Conservation (phyloP, 768 basidiomycete species). For the Terana coerulea region DNA sequence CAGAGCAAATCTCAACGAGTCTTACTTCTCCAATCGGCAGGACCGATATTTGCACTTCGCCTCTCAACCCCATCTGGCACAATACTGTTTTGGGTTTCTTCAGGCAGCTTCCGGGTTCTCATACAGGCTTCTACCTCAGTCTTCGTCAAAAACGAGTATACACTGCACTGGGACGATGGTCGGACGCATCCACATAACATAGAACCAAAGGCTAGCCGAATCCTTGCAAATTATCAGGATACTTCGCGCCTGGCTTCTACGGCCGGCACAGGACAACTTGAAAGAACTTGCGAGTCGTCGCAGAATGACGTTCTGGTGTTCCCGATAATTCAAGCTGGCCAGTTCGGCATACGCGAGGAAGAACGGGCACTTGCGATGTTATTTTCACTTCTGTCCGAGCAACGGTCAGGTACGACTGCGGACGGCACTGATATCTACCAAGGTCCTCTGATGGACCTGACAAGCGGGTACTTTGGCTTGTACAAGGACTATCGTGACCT, state of each 20-base stretch:
- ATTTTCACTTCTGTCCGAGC: slow-evolving; percentile 45
- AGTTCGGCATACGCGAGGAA: slow-evolving; percentile 84
- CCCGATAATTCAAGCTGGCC: slow-evolving; percentile 88
- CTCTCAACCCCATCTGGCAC: slow-evolving; percentile 56
- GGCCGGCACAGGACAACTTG: background rate
- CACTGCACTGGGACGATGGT: slow-evolving; percentile 64
- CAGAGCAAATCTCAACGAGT: slow-evolving; percentile 89
- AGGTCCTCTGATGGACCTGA: slow-evolving; percentile 69
- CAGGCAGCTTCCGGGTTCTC: slow-evolving; percentile 67
- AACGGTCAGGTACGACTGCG: slow-evolving; percentile 5
- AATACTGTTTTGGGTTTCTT: slow-evolving; percentile 83
- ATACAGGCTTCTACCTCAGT: slow-evolving; percentile 46
- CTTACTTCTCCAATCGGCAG: slow-evolving; percentile 94
- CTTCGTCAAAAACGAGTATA: slow-evolving; percentile 36
- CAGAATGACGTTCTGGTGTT: slow-evolving; percentile 53
- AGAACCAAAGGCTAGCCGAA: slow-evolving; percentile 44
- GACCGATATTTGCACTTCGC: slow-evolving; percentile 87
- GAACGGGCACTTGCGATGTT: slow-evolving; percentile 57
- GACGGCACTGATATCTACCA: slow-evolving; percentile 10
- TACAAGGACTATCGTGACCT: slow-evolving; percentile 75
- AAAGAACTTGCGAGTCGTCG: slow-evolving; percentile 8
- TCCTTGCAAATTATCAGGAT: slow-evolving; percentile 56
- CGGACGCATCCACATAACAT: slow-evolving; percentile 67
- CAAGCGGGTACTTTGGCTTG: slow-evolving; percentile 93
- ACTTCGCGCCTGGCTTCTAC: slow-evolving; percentile 21